These are phyloP conservation scores for Vitis amurensis DNA, from an alignment of 164 flowering plant species.

Conservation along the genomic window DNA sequence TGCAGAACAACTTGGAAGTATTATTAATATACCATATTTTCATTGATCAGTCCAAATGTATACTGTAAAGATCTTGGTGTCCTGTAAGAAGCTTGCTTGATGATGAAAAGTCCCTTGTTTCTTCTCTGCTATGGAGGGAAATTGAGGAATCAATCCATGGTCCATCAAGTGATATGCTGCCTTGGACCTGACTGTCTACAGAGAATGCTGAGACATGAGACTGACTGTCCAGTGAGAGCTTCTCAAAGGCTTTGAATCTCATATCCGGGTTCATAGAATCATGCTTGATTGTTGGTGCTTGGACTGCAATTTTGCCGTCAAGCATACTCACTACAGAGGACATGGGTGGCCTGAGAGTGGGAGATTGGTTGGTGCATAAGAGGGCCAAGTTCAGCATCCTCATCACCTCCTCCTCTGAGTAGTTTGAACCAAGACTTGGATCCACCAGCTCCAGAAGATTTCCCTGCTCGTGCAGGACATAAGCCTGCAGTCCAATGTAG, in stretches of 20 bases:
- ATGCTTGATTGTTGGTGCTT: conserved; percentile 41
- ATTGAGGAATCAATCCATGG: conserved; percentile 49
- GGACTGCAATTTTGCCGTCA: conserved; percentile 56
- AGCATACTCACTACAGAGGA: conserved; percentile 79
- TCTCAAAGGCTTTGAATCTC: conserved; percentile 45
- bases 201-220: conserved; percentile 20
- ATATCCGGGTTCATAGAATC: conserved; percentile 15
- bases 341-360: conserved; percentile 75
- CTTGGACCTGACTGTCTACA: conserved; percentile 23
- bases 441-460: conserved; percentile 74
- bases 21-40: too few relatives aligned
- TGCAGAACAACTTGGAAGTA: background rate
- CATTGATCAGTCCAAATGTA: too few relatives aligned
- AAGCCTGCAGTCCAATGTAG: conserved; percentile 39
- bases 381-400: conserved; percentile 59
- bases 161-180: conserved; percentile 30
- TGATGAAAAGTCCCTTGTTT: conserved; percentile 5
- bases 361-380: conserved; percentile 78
- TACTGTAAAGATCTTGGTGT: conserved; percentile 1
- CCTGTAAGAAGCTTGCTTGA: conserved; percentile 1
- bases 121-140: conserved; percentile 26
- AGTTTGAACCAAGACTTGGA: conserved; percentile 53
- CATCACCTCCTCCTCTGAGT: conserved; percentile 55
- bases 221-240: conserved; percentile 33
- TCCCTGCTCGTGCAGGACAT: conserved; percentile 68